Evolutionary conservation across 352 stramenopile genomes (phyloP), one percentile per base, ranked within the genome.

Genomic region (Phytophthora megakarya): DNA sequence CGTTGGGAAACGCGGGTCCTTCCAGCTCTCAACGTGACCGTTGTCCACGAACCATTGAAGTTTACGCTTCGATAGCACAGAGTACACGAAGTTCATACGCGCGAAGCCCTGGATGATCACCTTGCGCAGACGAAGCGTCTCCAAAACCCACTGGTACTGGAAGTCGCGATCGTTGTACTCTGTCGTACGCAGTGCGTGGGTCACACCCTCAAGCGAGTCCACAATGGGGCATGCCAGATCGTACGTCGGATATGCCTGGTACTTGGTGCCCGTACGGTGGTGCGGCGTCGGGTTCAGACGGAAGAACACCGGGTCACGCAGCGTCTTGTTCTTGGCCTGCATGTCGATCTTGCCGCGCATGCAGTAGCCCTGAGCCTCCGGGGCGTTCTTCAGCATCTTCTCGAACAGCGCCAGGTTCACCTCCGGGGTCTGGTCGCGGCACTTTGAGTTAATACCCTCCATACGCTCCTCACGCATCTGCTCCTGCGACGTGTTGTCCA

Each of bases 21-120:
- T 93, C 98, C 98, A 99, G 67, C 96, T 92, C 49, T 96, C 90
- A 1, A 99, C 97, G 57, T 96, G 71, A 15, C 91, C 88, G 39
- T 99, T 90, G 59, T 99, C 97, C 10, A 99, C 98, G 76, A 99
- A 99, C 97, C 97, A 99, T 46, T 97, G 97, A 35, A 99, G 76
- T 78, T 99, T 99, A 47, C 98, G 93, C 85, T 99, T 99, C 56
- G 89, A 98, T 57, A 99, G 86, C 32, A 99, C 90, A 21, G 97
- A 99, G 75, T 99, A 95, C 63, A 99, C 93, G 75, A 99, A 99
- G 83, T 99, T 99, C 86, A 99, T 97, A 21, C 97, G 91, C 12
- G 96, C 94, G 72, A 99, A 99, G 48, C 94, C 88, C 74, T 99
- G 95, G 53, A 95, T 94, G 56, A 86, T 84, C 44, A 95, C 87